Percentiles rank a stretch among this genome's conserved stretches.
These are phyloP conservation scores for Coccomyxa subellipsoidea DNA, from an alignment of 163 green algal species.

Conservation along the genomic window DNA sequence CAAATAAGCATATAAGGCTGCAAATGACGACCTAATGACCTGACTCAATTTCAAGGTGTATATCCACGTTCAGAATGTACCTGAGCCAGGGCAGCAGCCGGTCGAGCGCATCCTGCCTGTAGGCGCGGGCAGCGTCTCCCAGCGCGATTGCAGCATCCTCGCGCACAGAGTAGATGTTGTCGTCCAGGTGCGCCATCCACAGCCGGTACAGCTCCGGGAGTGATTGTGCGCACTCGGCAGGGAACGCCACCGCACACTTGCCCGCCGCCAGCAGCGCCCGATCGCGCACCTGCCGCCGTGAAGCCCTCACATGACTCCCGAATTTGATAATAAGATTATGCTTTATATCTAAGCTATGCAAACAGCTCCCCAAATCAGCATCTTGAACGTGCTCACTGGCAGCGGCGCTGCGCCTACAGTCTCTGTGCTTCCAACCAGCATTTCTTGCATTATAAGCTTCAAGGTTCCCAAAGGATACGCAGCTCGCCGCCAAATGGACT, in stretches of 20 bases:
- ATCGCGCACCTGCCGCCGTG: slow-evolving; percentile 27
- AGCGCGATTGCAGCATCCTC: slow-evolving; percentile 75
- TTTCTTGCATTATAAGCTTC: too few species aligned
- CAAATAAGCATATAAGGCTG: too few species aligned
- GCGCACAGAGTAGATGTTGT: slow-evolving; percentile 87
- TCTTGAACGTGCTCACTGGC: too few species aligned
- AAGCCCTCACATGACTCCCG: not conserved
- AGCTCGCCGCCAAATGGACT: too few species aligned
- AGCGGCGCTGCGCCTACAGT: too few species aligned
- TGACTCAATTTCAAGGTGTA: too few species aligned
- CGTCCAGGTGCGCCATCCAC: slow-evolving; percentile 81
- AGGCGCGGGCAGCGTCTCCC: slow-evolving; percentile 49
- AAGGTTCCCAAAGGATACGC: too few species aligned
- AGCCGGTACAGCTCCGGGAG: slow-evolving; percentile 65
- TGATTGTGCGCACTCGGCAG: slow-evolving; percentile 49
- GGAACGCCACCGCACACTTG: slow-evolving; percentile 62
- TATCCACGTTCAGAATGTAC: not conserved
- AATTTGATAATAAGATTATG: not conserved
- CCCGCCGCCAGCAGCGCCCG: slow-evolving; percentile 66
- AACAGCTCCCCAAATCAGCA: not conserved
- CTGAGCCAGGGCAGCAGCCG: slow-evolving; percentile 34
- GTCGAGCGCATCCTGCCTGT: slow-evolving; percentile 34
- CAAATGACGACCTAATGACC: too few species aligned
- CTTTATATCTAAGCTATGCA: not conserved
- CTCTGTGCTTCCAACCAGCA: too few species aligned